phyloP scores from a whole-genome alignment of 108 stramenopile genomes.

The Cyclostephanos tholiformis region DNA sequence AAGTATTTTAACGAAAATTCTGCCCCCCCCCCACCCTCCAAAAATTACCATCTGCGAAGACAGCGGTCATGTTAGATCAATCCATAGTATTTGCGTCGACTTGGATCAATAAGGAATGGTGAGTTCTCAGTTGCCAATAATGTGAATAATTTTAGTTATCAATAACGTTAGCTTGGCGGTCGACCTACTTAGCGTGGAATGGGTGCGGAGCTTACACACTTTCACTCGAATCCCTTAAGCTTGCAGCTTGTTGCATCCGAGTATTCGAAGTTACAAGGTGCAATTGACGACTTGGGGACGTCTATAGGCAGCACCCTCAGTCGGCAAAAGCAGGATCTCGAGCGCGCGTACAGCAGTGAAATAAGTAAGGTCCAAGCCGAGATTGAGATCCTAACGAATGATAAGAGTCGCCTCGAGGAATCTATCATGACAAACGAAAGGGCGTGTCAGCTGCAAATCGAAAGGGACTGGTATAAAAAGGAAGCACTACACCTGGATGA shows the following conservation, averaged over 20 bases:
- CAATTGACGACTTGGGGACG: constrained; percentile 30
- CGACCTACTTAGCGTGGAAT: too few relatives aligned
- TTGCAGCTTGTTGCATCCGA: constrained; percentile 26
- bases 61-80: constrained; percentile 1
- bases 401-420: constrained; percentile 37
- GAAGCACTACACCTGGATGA: constrained; percentile 47
- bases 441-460: constrained; percentile 35
- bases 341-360: constrained; percentile 19
- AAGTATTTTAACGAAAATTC: too few relatives aligned
- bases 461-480: constrained; percentile 56
- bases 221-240: background rate
- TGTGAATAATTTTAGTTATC: too few relatives aligned
- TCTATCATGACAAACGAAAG: constrained; percentile 44
- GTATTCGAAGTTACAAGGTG: constrained; percentile 26
- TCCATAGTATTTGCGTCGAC: background rate
- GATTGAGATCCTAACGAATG: constrained; percentile 21
- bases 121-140: background rate
- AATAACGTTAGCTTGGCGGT: too few relatives aligned
- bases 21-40: too few relatives aligned
- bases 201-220: too few relatives aligned
- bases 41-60: too few relatives aligned
- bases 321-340: constrained; percentile 36
- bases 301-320: constrained; percentile 10
- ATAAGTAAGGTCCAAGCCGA: constrained; percentile 21
- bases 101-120: constrained; percentile 11